Conservation (phyloP, 2,329 filamentous ascomycete genomes). For the Cytospora schulzeri region DNA sequence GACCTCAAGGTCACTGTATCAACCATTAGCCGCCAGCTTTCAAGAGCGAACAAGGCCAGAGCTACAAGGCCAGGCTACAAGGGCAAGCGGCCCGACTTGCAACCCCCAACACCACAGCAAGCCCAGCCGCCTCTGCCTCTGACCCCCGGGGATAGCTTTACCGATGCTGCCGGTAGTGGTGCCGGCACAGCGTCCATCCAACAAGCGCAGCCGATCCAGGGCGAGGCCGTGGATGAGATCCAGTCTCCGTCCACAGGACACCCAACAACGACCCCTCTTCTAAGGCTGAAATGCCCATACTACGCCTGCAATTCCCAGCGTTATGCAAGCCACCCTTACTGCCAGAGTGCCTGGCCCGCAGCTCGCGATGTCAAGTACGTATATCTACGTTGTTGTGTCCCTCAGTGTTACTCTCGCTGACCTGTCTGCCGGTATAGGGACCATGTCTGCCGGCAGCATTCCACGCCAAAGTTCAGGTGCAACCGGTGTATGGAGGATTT, state of each 20-base stretch:
- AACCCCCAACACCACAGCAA: slow-evolving; percentile 1
- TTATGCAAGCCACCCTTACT: slow-evolving; percentile 22
- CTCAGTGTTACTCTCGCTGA: background rate
- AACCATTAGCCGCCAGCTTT: slow-evolving; percentile 26
- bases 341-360: slow-evolving; percentile 22
- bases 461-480: slow-evolving; percentile 31
- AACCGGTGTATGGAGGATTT: slow-evolving; percentile 34
- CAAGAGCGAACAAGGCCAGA: slow-evolving; percentile 21
- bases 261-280: background rate
- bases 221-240: background rate
- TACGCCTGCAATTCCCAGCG: slow-evolving; percentile 13
- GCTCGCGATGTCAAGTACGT: slow-evolving; percentile 26
- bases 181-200: background rate
- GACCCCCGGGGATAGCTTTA: background rate
- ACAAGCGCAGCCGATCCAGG: background rate
- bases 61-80: slow-evolving; percentile 26
- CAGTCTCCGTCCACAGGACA: background rate
- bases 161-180: background rate
- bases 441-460: slow-evolving; percentile 35
- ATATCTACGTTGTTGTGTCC: background rate
- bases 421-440: slow-evolving; percentile 30
- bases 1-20: slow-evolving; percentile 25
- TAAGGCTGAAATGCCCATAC: slow-evolving; percentile 24
- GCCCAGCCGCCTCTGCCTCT: background rate
- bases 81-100: slow-evolving; percentile 25